phyloP scores from a whole-genome alignment of 2,329 filamentous ascomycete genomes.

The Epichloe typhina region DNA sequence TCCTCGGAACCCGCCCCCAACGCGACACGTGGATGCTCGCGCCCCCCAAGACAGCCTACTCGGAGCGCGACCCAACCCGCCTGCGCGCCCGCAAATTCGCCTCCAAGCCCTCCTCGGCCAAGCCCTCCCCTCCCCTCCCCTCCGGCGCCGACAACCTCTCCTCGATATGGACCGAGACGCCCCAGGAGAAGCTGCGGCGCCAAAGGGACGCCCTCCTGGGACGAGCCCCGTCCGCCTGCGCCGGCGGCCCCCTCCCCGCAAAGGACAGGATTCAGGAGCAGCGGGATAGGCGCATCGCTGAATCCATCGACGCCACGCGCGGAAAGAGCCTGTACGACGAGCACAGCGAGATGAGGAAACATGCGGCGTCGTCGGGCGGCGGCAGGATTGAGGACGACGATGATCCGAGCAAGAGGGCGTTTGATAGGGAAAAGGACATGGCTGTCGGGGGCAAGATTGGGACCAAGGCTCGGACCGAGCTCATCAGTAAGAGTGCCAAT shows the following conservation, averaged over 20 bases:
- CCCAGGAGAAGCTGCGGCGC: slow-evolving; percentile 71
- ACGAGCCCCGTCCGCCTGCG: slow-evolving; percentile 33
- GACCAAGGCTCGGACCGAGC: slow-evolving; percentile 58
- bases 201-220: slow-evolving; percentile 75
- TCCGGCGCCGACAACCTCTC: slow-evolving; percentile 32
- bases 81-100: slow-evolving; percentile 73
- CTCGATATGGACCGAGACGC: slow-evolving; percentile 82
- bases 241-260: slow-evolving; percentile 27
- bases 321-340: slow-evolving; percentile 47
- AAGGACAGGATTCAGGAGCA: slow-evolving; percentile 40
- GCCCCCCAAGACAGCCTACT: slow-evolving; percentile 42
- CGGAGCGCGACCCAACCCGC: slow-evolving; percentile 69
- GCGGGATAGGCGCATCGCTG: slow-evolving; percentile 31
- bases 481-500: slow-evolving; percentile 66
- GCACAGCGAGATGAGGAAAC: slow-evolving; percentile 28
- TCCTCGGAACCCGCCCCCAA: slow-evolving; percentile 31
- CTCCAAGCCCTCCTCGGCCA: slow-evolving; percentile 34
- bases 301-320: slow-evolving; percentile 39
- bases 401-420: slow-evolving; percentile 78
- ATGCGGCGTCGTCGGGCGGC: slow-evolving; percentile 24
- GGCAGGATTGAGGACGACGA: slow-evolving; percentile 58
- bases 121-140: slow-evolving; percentile 1
- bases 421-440: slow-evolving; percentile 93
- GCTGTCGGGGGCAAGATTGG: slow-evolving; percentile 59
- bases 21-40: slow-evolving; percentile 80